Percentiles rank a stretch among this genome's conserved stretches.
Conservation (phyloP, 371 early-diverging fungal genomes). For the Blakeslea trispora region DNA sequence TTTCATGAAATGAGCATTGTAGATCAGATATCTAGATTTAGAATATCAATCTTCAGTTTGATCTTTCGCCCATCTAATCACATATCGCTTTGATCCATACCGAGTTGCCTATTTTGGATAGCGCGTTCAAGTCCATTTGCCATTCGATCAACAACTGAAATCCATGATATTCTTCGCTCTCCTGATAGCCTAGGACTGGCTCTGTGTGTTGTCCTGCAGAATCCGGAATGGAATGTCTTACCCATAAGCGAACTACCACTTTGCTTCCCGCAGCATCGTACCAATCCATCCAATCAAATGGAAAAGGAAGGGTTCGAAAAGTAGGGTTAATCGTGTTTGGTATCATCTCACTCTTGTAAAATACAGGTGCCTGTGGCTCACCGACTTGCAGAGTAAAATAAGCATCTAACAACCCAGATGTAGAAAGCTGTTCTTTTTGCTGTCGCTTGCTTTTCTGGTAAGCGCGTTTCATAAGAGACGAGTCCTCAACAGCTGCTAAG, state of each 20-base stretch:
- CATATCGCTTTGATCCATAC: constrained; percentile 28
- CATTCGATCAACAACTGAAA: constrained; percentile 52
- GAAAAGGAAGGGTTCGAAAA: constrained; percentile 34
- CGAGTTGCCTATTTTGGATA: constrained; percentile 49
- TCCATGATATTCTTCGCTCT: constrained; percentile 13
- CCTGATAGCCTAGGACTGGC: constrained; percentile 9
- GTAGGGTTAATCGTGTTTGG: constrained; percentile 46
- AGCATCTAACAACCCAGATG: constrained; percentile 32
- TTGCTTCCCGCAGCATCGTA: constrained; percentile 36
- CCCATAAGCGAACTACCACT: constrained; percentile 49
- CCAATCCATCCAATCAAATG: constrained; percentile 33
- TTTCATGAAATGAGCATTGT: constrained; percentile 48
- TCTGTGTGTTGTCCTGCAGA: constrained; percentile 33
- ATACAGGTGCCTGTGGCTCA: constrained; percentile 18
- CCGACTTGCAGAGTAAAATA: constrained; percentile 33
- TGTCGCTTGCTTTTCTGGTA: constrained; percentile 27
- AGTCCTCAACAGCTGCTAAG: constrained; percentile 40
- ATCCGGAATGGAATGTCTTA: constrained; percentile 46
- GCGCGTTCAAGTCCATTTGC: constrained; percentile 51
- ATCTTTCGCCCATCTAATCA: too few relatives aligned
- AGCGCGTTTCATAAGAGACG: constrained; percentile 42
- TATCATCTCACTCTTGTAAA: constrained; percentile 46
- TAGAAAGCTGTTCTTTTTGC: not conserved
- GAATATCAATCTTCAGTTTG: too few relatives aligned
- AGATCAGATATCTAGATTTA: constrained; percentile 25